Conservation (phyloP, 768 basidiomycete species). For the Favolaschia claudopus region DNA sequence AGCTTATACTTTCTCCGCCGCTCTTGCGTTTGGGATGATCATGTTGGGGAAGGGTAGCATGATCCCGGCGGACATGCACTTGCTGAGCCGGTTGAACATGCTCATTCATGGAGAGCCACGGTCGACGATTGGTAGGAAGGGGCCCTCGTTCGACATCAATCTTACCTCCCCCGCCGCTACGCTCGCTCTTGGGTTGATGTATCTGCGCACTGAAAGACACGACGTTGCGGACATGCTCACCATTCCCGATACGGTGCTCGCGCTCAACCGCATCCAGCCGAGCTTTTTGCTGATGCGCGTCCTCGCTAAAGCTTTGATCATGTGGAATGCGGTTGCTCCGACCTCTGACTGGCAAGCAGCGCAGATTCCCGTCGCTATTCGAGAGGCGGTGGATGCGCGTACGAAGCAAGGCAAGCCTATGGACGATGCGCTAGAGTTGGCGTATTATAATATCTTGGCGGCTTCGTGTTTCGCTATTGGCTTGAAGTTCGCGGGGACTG, state of each 20-base stretch:
- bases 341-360: conserved; percentile 74
- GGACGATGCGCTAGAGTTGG: conserved; percentile 83
- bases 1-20: conserved; percentile 88
- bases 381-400: conserved; percentile 62
- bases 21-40: conserved; percentile 93
- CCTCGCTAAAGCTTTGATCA: conserved; percentile 78
- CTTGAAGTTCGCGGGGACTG: conserved; percentile 94
- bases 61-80: conserved; percentile 77
- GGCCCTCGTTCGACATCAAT: conserved; percentile 78
- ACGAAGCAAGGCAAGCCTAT: conserved; percentile 53
- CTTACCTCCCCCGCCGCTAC: conserved; percentile 93
- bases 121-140: conserved; percentile 43
- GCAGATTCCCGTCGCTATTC: conserved; percentile 76
- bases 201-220: conserved; percentile 80
- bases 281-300: conserved; percentile 86
- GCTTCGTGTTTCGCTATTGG: conserved; percentile 93
- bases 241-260: conserved; percentile 81
- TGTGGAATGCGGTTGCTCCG: conserved; percentile 84
- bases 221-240: conserved; percentile 89
- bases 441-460: conserved; percentile 90
- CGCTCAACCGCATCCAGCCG: conserved; percentile 87
- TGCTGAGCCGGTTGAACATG: conserved; percentile 73
- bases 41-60: conserved; percentile 89
- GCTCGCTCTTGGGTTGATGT: conserved; percentile 92
- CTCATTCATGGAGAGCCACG: conserved; percentile 79